Conservation (phyloP, 2,329 filamentous ascomycete genomes). For the Pyrenochaeta sp. region DNA sequence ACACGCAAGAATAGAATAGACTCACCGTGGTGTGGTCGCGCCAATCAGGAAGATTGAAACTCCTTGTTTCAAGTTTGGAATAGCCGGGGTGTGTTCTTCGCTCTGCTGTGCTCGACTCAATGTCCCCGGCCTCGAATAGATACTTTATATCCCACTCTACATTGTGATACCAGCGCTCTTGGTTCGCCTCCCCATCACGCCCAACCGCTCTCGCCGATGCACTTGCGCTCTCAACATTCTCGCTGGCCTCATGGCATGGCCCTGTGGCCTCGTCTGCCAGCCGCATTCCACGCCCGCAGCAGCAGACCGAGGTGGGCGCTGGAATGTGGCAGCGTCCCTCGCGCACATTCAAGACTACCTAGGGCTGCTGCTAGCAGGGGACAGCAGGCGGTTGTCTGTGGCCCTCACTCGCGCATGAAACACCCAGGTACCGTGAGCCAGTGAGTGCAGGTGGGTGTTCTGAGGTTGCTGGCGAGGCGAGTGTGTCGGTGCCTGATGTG, state of each 20-base stretch:
- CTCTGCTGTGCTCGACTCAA: constrained; percentile 31
- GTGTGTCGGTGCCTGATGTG: constrained; percentile 32
- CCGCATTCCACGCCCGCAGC: constrained; percentile 29
- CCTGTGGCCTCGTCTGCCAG: constrained; percentile 30
- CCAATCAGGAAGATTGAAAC: constrained; percentile 39
- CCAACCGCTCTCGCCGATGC: constrained; percentile 21
- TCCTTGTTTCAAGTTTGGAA: constrained; percentile 47
- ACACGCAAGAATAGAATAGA: constrained; percentile 26
- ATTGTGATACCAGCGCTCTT: constrained; percentile 27
- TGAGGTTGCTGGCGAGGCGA: constrained; percentile 30
- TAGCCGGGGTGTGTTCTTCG: constrained; percentile 36
- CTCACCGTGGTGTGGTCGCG: constrained; percentile 38
- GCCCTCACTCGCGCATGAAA: constrained; percentile 40
- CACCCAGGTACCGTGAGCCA: constrained; percentile 37
- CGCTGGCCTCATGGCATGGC: constrained; percentile 32
- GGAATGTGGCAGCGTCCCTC: constrained; percentile 40
- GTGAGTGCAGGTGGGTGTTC: constrained; percentile 32
- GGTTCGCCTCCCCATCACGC: constrained; percentile 27
- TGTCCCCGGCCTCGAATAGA: constrained; percentile 31
- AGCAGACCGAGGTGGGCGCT: constrained; percentile 23
- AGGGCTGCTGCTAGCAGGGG: constrained; percentile 33
- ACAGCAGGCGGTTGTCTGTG: constrained; percentile 26
- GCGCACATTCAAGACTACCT: constrained; percentile 31
- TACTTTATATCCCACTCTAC: constrained; percentile 37
- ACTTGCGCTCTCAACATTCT: constrained; percentile 35